Evolutionary conservation across 2,329 filamentous ascomycete species (phyloP).

Genomic region (Diplocarpon mali): DNA sequence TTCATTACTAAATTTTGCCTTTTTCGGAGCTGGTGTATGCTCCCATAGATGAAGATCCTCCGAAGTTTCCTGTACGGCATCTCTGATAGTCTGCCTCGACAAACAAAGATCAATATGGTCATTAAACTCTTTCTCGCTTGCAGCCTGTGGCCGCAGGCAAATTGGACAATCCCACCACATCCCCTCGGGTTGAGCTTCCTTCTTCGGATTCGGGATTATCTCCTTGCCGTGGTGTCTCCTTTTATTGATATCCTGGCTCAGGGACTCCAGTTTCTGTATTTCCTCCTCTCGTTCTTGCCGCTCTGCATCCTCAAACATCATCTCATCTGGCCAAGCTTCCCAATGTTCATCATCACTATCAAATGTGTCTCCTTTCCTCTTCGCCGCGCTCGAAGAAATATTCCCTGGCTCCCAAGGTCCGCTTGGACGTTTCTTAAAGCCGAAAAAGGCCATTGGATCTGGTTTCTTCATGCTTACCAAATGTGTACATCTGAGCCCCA

Average conservation of each 20-base stretch:
- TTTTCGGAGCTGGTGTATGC: constrained; percentile 12
- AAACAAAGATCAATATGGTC: constrained; percentile 88
- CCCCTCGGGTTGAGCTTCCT: constrained; percentile 24
- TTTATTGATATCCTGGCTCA: constrained; percentile 40
- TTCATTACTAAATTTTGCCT: constrained; percentile 7
- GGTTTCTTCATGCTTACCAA: constrained; percentile 76
- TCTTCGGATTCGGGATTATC: constrained; percentile 35
- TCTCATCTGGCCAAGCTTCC: constrained; percentile 59
- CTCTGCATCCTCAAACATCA: constrained; percentile 48
- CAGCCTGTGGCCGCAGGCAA: constrained; percentile 62
- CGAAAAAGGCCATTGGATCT: constrained; percentile 71
- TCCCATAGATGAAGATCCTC: constrained; percentile 7
- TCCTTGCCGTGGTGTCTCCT: constrained; percentile 39
- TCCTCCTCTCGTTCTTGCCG: constrained; percentile 48
- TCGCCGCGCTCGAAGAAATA: constrained; percentile 19
- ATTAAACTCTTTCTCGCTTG: constrained; percentile 73
- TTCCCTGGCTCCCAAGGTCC: constrained; percentile 8
- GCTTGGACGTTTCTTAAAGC: constrained; percentile 35
- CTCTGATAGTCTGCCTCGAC: constrained; percentile 74
- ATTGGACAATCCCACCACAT: constrained; percentile 80
- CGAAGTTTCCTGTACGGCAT: constrained; percentile 52
- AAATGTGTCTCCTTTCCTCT: constrained; percentile 29
- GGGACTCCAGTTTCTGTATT: constrained; percentile 47
- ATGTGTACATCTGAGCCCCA: constrained; percentile 83
- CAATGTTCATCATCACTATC: constrained; percentile 41